Evolutionary conservation across 208 protist species (phyloP), one percentile per base, ranked within the genome.

Genomic region (Trypanosoma boissoni): DNA sequence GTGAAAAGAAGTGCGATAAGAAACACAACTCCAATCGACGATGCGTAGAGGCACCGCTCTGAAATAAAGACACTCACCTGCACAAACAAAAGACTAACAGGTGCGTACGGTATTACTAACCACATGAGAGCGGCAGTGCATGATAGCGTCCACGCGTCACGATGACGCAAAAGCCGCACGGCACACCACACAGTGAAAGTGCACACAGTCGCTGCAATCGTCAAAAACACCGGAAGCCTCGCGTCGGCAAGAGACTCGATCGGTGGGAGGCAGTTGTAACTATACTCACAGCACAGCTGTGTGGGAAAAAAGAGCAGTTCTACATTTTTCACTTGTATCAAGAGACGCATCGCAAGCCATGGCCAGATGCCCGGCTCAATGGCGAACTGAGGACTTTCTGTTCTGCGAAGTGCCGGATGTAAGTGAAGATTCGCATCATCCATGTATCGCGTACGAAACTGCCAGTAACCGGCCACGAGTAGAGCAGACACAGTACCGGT

Each of bases 1-100:
- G 46, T 61, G 9, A 64, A 77, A 1, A 28, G 26, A 24, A 34
- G 18, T 32, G 60, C 60, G 16, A 83, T 34, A 12, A 83, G 34
- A 12, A 89, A 48, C 12, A 65, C 84, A 24, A 63, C 65, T 7
- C 80, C 81, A 41, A 90, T 57, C 10, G 87, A 94, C 0, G 92
- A 88, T 5, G 88, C 54, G 61, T 97, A 97, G 21, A 96, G 74
- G 34, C 86, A 88, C 26, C 92, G 74, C 75, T 97, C 92, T 2
- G 79, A 80, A 18, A 96, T 74, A 45, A 96, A 83, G 14, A 90
- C 95, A 43, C 88, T 88, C 20, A 92, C 72, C 21, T 59, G 48
- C 31, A 95, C 74, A 51, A 97, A 84, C n/a, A 96, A 28, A 64
- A 94, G 82, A 28, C 72, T 89, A 24, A 90, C 83, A 2, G 91